Evolutionary conservation across 108 stramenopile species (phyloP).

Genomic region (Nitzschia inconspicua): DNA sequence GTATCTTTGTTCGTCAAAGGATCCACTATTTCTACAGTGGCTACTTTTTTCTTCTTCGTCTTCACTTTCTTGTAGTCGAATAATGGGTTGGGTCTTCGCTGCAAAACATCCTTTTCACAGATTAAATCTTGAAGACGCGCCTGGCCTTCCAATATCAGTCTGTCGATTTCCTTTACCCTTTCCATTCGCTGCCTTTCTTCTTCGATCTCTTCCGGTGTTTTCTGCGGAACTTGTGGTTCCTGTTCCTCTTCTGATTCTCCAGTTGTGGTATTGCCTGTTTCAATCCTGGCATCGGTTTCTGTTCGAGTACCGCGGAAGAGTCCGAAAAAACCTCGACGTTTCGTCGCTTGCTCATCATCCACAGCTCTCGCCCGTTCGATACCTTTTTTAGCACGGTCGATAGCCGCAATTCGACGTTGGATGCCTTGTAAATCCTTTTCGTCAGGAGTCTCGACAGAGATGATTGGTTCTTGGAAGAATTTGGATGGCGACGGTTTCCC

Average conservation of each 20-base stretch:
- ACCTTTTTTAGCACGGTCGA: slow-evolving; percentile 28
- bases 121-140: slow-evolving; percentile 57
- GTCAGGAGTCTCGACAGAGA: background rate
- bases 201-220: slow-evolving; percentile 12
- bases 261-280: background rate
- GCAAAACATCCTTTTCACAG: slow-evolving; percentile 82
- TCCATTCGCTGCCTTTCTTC: slow-evolving; percentile 46
- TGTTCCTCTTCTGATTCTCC: background rate
- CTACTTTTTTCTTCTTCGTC: slow-evolving; percentile 18
- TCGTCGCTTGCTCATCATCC: background rate
- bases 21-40: background rate
- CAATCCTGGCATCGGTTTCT: background rate
- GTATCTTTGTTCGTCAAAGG: slow-evolving; percentile 17
- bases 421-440: background rate
- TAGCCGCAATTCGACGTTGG: slow-evolving; percentile 34
- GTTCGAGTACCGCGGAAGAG: background rate
- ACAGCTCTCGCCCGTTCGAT: slow-evolving; percentile 15
- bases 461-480: background rate
- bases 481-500: slow-evolving; percentile 40
- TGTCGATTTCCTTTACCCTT: slow-evolving; percentile 77
- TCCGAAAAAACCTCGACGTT: slow-evolving; percentile 7
- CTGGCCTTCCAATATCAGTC: slow-evolving; percentile 52
- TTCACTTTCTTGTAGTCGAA: slow-evolving; percentile 62
- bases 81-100: slow-evolving; percentile 78
- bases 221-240: slow-evolving; percentile 6